These are phyloP conservation scores for Boletus rufocinnamomeus DNA, from an alignment of 768 basidiomycete species.

Conservation along the genomic window DNA sequence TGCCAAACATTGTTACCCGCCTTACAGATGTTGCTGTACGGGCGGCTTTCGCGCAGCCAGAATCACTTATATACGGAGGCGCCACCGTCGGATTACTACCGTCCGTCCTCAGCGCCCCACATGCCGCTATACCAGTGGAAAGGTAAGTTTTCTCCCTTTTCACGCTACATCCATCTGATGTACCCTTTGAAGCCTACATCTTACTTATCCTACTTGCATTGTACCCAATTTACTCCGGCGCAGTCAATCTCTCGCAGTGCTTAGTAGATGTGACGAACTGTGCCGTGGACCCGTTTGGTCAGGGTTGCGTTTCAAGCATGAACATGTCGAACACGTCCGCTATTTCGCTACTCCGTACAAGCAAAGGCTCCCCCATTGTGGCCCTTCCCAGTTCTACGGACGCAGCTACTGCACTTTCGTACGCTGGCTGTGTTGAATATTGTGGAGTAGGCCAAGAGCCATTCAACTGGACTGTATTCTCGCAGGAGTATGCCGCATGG, in stretches of 20 bases:
- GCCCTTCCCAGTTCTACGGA: neutral
- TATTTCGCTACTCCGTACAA: constrained; percentile 17
- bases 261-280: constrained; percentile 7
- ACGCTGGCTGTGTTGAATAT: neutral
- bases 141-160: constrained; percentile 3
- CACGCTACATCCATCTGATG: neutral
- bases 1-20: neutral
- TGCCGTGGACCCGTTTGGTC: neutral
- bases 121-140: constrained; percentile 7
- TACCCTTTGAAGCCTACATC: neutral
- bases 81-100: neutral
- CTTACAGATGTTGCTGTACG: neutral
- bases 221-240: neutral
- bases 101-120: neutral
- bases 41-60: too few relatives aligned
- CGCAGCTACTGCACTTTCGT: constrained; percentile 14
- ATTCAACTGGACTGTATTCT: constrained; percentile 27
- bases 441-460: constrained; percentile 18
- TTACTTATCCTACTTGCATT: neutral
- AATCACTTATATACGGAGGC: neutral
- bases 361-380: neutral
- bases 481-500: constrained; percentile 46
- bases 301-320: constrained; percentile 1
- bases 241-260: constrained; percentile 17
- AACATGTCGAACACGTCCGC: constrained; percentile 9